phyloP scores from a whole-genome alignment of 2,329 filamentous ascomycete species.

The Cytospora schulzeri region DNA sequence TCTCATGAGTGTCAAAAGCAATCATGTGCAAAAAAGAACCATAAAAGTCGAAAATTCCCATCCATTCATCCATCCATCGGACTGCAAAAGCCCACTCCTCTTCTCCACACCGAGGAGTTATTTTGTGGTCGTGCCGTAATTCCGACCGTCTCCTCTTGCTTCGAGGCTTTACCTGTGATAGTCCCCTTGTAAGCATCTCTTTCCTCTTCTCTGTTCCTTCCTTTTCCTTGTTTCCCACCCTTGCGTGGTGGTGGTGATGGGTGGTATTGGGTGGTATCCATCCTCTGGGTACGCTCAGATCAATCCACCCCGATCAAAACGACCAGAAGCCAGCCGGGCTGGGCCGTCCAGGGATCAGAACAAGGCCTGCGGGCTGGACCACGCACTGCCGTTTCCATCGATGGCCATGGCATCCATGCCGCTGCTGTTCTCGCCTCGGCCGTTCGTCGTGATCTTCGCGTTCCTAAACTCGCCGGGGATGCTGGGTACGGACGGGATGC shows the following conservation, averaged over 20 bases:
- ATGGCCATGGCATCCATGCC: background rate
- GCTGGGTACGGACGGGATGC: constrained; percentile 47
- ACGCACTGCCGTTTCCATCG: constrained; percentile 1
- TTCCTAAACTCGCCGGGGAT: constrained; percentile 41
- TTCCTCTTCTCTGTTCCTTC: background rate
- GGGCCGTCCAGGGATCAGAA: background rate
- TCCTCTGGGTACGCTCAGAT: background rate
- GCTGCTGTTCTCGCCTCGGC: constrained; percentile 7
- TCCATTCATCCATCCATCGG: background rate
- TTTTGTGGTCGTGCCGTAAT: background rate
- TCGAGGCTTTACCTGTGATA: background rate
- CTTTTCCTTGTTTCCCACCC: background rate
- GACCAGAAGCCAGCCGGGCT: background rate
- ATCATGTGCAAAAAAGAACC: background rate
- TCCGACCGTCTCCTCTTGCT: background rate
- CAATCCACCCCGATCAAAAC: background rate
- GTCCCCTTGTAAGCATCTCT: background rate
- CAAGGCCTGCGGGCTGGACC: constrained; percentile 6
- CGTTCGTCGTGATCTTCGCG: constrained; percentile 17
- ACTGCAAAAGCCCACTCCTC: background rate
- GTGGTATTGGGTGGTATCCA: too few species aligned
- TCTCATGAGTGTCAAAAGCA: background rate
- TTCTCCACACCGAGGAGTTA: background rate
- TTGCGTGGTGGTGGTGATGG: too few species aligned
- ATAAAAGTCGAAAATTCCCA: background rate